phyloP scores from a whole-genome alignment of 768 basidiomycete species.

The Xerocomus potaroensis region DNA sequence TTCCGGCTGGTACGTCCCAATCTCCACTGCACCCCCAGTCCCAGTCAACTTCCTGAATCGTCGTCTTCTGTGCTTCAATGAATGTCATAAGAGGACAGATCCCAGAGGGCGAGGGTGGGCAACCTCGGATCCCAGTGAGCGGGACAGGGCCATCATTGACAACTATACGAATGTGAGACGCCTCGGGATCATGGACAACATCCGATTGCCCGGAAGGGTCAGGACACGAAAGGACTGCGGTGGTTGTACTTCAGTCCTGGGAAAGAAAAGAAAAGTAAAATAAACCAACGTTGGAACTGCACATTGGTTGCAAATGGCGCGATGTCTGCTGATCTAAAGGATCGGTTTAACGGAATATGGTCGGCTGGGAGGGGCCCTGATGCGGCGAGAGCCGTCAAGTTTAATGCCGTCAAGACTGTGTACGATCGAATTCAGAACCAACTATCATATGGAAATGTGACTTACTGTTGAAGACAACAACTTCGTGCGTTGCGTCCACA shows the following conservation, averaged over 20 bases:
- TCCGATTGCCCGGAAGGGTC: not conserved
- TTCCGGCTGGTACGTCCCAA: conserved; percentile 66
- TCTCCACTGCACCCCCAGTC: conserved; percentile 69
- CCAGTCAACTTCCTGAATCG: conserved; percentile 68
- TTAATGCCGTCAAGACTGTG: conserved; percentile 78
- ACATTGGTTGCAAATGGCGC: conserved; percentile 88
- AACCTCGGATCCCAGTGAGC: conserved; percentile 71
- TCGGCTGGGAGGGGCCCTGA: conserved; percentile 72
- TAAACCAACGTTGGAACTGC: conserved; percentile 74
- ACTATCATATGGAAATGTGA: not conserved
- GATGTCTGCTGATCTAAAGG: conserved; percentile 72
- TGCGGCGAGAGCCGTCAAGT: conserved; percentile 68
- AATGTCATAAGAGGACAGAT: conserved; percentile 74
- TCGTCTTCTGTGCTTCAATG: conserved; percentile 62
- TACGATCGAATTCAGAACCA: not conserved
- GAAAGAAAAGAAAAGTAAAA: not conserved
- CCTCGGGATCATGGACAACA: conserved; percentile 35
- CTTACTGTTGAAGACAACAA: conserved; percentile 82
- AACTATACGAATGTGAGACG: conserved; percentile 70
- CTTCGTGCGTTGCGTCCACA: conserved; percentile 89
- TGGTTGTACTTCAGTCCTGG: too few species aligned
- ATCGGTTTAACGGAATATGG: conserved; percentile 59
- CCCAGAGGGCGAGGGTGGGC: conserved; percentile 55
- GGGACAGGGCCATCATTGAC: conserved; percentile 88
- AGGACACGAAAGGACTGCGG: conserved; percentile 65